Conservation (phyloP, 768 basidiomycete genomes). For the Lactifluus piperatus region DNA sequence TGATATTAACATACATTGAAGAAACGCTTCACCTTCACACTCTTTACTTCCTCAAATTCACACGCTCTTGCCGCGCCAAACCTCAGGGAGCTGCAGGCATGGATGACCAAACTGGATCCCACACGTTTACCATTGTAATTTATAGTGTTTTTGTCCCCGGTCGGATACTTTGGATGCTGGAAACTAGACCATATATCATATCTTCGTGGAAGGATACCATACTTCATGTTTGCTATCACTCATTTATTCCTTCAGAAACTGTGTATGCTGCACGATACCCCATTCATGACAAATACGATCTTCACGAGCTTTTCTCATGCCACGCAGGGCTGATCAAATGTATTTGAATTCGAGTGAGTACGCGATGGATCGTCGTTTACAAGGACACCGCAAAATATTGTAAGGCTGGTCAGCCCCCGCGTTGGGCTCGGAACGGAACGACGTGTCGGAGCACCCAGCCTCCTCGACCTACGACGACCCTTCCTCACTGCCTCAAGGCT, state of each 20-base stretch:
- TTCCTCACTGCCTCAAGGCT: too few species aligned
- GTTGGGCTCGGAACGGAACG: too few species aligned
- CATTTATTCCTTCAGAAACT: constrained; percentile 20
- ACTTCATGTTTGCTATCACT: constrained; percentile 16
- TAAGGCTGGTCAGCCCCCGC: too few species aligned
- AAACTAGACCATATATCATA: constrained; percentile 16
- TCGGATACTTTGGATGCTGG: not conserved
- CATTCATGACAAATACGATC: constrained; percentile 16
- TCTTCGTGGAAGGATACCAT: constrained; percentile 14
- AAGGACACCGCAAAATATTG: too few species aligned
- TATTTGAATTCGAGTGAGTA: not conserved
- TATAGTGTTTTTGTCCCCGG: not conserved
- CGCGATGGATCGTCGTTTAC: too few species aligned
- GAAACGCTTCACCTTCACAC: constrained; percentile 82
- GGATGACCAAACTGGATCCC: constrained; percentile 80
- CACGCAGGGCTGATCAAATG: not conserved
- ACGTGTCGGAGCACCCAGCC: too few species aligned
- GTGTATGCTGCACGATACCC: constrained; percentile 16
- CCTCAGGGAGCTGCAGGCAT: constrained; percentile 74
- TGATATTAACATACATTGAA: constrained; percentile 26
- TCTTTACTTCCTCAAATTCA: constrained; percentile 89
- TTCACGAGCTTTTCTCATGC: not conserved
- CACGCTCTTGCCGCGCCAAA: constrained; percentile 80
- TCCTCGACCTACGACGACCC: too few species aligned
- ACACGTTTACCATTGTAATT: constrained; percentile 37